Evolutionary conservation across 176 grass and related monocot species (phyloP).

Genomic region (Lolium rigidum): DNA sequence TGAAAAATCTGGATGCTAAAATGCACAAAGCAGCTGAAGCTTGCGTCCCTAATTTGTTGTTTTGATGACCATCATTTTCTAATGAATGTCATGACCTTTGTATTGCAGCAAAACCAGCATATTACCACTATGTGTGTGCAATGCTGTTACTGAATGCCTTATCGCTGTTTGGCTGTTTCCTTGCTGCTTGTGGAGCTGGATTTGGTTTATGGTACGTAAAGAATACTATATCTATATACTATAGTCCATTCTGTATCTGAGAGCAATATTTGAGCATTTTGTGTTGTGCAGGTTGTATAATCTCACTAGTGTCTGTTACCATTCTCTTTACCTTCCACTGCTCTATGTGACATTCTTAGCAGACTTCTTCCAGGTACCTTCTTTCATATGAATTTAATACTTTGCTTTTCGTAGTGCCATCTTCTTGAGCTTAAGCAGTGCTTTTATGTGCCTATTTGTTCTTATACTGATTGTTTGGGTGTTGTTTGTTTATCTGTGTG

Average conservation of each 20-base stretch:
- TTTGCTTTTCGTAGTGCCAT: not conserved
- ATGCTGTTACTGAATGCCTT: constrained; percentile 82
- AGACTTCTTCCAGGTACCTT: constrained; percentile 94
- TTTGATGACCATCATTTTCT: constrained; percentile 31
- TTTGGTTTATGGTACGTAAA: constrained; percentile 89
- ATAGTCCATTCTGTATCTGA: constrained; percentile 34
- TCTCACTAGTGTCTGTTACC: constrained; percentile 80
- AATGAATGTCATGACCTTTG: constrained; percentile 8
- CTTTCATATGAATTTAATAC: constrained; percentile 16
- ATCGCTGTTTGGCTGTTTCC: constrained; percentile 81
- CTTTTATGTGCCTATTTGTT: constrained; percentile 23
- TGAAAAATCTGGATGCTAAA: not conserved
- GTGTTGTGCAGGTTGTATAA: constrained; percentile 77
- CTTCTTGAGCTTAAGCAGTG: not conserved
- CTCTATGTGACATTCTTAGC: constrained; percentile 91
- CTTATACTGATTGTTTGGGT: constrained; percentile 21
- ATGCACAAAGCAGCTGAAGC: not conserved
- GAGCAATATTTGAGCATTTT: constrained; percentile 31
- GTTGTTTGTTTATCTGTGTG: constrained; percentile 33
- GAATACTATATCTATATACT: constrained; percentile 10
- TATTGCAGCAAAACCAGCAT: constrained; percentile 92
- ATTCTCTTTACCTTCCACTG: constrained; percentile 97
- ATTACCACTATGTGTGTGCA: constrained; percentile 89
- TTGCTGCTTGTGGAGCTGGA: constrained; percentile 75
- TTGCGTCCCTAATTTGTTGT: not conserved